Conservation (phyloP, 345 rosid species). For the Zanthoxylum bungeanum region DNA sequence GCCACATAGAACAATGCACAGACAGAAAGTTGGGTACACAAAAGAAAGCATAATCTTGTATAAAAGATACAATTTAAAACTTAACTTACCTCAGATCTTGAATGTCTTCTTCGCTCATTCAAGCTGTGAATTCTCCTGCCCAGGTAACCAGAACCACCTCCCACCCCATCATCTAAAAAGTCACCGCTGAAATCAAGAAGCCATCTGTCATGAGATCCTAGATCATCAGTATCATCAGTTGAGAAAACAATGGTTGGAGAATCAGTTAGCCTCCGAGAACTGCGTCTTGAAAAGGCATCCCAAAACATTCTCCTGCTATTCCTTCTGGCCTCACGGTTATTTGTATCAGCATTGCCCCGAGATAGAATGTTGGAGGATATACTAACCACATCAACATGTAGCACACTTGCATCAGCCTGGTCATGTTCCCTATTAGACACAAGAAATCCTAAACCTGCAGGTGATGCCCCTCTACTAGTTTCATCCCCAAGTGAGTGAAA, state of each 20-base stretch:
- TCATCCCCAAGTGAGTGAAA: slow-evolving; percentile 28
- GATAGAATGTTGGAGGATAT: slow-evolving; percentile 50
- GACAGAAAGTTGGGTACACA: neutral
- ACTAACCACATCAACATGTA: slow-evolving; percentile 54
- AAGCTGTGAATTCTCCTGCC: slow-evolving; percentile 47
- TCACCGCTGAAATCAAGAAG: slow-evolving; percentile 47
- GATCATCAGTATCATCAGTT: slow-evolving; percentile 37
- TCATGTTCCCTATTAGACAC: slow-evolving; percentile 42
- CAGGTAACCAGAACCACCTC: slow-evolving; percentile 42
- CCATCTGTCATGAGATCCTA: slow-evolving; percentile 49
- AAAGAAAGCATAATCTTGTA: neutral
- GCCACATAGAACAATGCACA: neutral
- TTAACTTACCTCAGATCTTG: slow-evolving; percentile 59
- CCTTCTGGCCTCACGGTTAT: slow-evolving; percentile 43
- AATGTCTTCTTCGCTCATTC: slow-evolving; percentile 46
- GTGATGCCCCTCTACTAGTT: slow-evolving; percentile 28
- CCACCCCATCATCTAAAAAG: slow-evolving; percentile 34
- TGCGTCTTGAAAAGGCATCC: slow-evolving; percentile 58
- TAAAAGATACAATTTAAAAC: neutral
- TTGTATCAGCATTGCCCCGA: slow-evolving; percentile 32
- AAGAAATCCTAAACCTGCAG: slow-evolving; percentile 50
- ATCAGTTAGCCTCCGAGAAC: slow-evolving; percentile 41
- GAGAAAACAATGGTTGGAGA: slow-evolving; percentile 43
- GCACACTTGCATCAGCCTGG: slow-evolving; percentile 36
- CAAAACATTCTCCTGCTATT: slow-evolving; percentile 50